Evolutionary conservation across 257 asterid genomes (phyloP), one percentile per base, ranked within the genome.

Genomic region (Nicotiana attenuata): DNA sequence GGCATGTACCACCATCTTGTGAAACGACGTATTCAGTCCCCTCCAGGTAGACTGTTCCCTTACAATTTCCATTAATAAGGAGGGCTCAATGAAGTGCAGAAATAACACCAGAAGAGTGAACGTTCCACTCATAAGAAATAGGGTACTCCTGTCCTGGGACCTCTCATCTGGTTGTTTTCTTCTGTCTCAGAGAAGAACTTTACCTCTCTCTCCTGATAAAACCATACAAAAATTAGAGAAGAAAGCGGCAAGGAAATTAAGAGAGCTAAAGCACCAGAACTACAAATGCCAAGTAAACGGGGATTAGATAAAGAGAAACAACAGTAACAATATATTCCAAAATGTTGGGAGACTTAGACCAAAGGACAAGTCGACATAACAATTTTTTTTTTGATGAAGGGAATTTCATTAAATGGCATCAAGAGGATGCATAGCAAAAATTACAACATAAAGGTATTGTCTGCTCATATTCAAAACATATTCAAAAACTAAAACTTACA

Each of bases 131-230:
- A 95, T 41, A 95, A 93, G 84, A 96, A 96, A 89, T 96, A 96
- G 0, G 98, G 98, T 16, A 96, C 99, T 87, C 99, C 99, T 10
- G 92, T 90, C 89, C 99, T 94, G n/a, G 98, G 99, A 61, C 99
- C 99, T 81, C 99, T 89, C 99, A 96, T 96, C 84, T 96, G 99
- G 89, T 96, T 96, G 93, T 94, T 96, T 87, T 96, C 98, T 85
- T 96, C 99, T 0, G 99, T 96, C 88, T 96, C 99, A 2, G 99
- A 91, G 91, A 96, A 96, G 82, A 96, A 96, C 93, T 96, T 94
- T 89, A 96, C 98, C 83, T 94, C 97, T 82, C 98, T 88, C 91
- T 94, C 99, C 99, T 96, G 86, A 67, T 61, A 71, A 29, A 80
- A 56, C 31, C 45, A 52, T 29, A 45, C 20, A 38, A 63, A 16